These are phyloP conservation scores for Scheffersomyces stipitis DNA, from an alignment of 805 yeast genomes.

Conservation along the genomic window DNA sequence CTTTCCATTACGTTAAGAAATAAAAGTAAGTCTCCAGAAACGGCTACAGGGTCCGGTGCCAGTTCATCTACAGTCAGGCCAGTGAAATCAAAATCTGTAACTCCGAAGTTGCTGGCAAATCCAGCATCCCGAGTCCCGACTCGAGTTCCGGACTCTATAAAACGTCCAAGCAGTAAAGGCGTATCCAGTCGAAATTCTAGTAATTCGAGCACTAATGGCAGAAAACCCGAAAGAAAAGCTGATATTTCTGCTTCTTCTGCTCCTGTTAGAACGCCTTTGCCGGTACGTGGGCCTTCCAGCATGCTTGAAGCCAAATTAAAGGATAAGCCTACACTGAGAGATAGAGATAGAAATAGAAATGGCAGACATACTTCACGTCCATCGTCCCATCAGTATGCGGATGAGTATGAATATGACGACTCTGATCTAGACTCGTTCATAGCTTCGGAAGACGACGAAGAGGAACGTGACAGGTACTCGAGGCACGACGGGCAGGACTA, in stretches of 20 bases:
- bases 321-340: too few species aligned
- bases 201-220: background rate
- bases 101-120: background rate
- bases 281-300: constrained; percentile 59
- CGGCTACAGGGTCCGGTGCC: too few species aligned
- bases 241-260: background rate
- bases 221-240: background rate
- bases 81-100: background rate
- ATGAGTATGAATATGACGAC: constrained; percentile 29
- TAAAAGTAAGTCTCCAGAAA: constrained; percentile 39
- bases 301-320: constrained; percentile 45
- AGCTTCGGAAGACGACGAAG: constrained; percentile 42
- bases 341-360: constrained; percentile 15
- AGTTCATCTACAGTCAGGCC: background rate
- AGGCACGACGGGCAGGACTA: constrained; percentile 46
- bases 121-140: too few species aligned
- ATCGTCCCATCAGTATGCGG: constrained; percentile 9
- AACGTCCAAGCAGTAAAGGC: background rate
- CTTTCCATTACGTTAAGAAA: constrained; percentile 38
- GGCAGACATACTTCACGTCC: constrained; percentile 16
- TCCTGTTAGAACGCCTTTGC: constrained; percentile 29
- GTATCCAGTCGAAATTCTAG: background rate
- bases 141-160: background rate
- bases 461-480: constrained; percentile 21
- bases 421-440: constrained; percentile 57